phyloP scores from a whole-genome alignment of 1,139 yeast species.

The Kluyveromyces sp. region DNA sequence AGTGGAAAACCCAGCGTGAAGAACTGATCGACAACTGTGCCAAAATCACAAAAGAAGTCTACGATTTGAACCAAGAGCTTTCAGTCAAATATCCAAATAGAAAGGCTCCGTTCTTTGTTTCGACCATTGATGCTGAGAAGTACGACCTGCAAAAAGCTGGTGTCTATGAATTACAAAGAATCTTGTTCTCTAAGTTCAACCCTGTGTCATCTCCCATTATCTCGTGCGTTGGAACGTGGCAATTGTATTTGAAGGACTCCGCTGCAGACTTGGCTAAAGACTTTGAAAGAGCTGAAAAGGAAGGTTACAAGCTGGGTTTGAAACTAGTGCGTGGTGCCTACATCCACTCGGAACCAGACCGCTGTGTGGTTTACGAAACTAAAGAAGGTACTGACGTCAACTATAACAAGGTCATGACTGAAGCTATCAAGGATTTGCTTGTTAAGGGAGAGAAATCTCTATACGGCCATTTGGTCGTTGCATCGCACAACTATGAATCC shows the following conservation, averaged over 20 bases:
- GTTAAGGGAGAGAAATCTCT: constrained; percentile 44
- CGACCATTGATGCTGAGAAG: constrained; percentile 91
- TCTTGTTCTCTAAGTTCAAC: constrained; percentile 70
- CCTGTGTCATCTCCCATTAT: constrained; percentile 45
- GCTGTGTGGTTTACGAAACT: constrained; percentile 65
- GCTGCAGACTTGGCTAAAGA: constrained; percentile 56
- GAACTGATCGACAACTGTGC: constrained; percentile 61
- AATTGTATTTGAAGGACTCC: constrained; percentile 79
- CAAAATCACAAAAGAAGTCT: constrained; percentile 47
- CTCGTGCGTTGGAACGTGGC: constrained; percentile 85
- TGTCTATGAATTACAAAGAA: constrained; percentile 84
- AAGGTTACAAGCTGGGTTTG: constrained; percentile 70
- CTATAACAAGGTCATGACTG: constrained; percentile 64
- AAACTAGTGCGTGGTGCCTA: constrained; percentile 98
- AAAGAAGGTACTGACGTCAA: constrained; percentile 72
- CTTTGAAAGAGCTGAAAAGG: constrained; percentile 53
- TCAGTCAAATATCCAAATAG: constrained; percentile 53
- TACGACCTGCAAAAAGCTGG: constrained; percentile 73
- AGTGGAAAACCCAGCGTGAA: constrained; percentile 49
- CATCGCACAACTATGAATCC: constrained; percentile 84
- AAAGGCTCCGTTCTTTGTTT: constrained; percentile 73
- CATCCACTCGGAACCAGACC: constrained; percentile 77
- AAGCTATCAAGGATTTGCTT: constrained; percentile 56
- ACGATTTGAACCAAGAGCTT: constrained; percentile 46
- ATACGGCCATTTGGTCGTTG: constrained; percentile 83